A percentile compares a stretch with the other conserved stretches of the same genome.
These are phyloP conservation scores for Ambrosia artemisiifolia DNA, from an alignment of 129 eudicot species.

Conservation along the genomic window DNA sequence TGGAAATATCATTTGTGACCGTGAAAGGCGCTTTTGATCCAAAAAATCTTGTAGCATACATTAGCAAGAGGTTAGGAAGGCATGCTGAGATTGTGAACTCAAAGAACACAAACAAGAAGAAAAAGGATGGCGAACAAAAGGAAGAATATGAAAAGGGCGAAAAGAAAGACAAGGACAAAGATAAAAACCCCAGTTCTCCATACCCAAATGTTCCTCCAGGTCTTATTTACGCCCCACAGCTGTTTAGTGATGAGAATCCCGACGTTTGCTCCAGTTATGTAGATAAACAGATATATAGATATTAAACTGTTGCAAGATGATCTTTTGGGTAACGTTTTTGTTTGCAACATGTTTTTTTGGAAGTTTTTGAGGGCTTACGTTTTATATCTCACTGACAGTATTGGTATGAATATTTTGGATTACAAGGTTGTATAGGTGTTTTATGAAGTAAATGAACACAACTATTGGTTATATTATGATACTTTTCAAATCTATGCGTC, in stretches of 20 bases:
- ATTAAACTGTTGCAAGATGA: neutral
- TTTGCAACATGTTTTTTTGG: slow-evolving; percentile 1
- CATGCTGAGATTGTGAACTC: slow-evolving; percentile 45
- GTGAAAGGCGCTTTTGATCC: slow-evolving; percentile 69
- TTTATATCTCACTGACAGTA: neutral
- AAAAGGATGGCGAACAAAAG: slow-evolving; percentile 14
- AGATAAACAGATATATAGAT: neutral
- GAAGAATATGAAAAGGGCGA: neutral
- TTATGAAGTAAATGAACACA: slow-evolving; percentile 3
- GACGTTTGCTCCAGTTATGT: slow-evolving; percentile 60
- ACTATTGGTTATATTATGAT: neutral
- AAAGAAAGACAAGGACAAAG: slow-evolving; percentile 4
- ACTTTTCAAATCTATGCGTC: neutral
- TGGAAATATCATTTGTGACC: slow-evolving; percentile 42
- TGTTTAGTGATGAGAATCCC: slow-evolving; percentile 84
- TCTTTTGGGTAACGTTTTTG: neutral
- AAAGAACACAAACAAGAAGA: neutral
- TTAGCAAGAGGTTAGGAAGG: slow-evolving; percentile 48
- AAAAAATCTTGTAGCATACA: slow-evolving; percentile 41
- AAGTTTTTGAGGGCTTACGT: neutral
- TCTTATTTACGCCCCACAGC: slow-evolving; percentile 48
- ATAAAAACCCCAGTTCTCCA: neutral
- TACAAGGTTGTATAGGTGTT: slow-evolving; percentile 6
- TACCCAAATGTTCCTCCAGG: slow-evolving; percentile 27
- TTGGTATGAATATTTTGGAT: neutral